Base-by-base conservation (phyloP, 2,329 filamentous ascomycete species). In the Lecanicillium sp. region DNA sequence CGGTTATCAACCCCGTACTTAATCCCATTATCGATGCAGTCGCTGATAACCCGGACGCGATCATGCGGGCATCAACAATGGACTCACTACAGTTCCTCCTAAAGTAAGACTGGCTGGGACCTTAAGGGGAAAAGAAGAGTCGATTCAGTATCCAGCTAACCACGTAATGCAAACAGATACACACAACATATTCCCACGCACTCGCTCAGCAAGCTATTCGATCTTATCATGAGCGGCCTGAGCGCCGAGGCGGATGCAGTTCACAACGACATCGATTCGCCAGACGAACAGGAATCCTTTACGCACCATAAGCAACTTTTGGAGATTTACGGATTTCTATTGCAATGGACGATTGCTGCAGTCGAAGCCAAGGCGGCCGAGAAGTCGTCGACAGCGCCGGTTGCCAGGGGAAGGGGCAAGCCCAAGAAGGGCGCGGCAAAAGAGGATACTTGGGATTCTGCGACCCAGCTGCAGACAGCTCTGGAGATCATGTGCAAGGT, bases 401-500 rank as follows among this genome's bases (percentile, higher is more conserved):
- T 73, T n/a, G 74, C 78, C 7, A 73, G 85, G 52, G 81, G 80
- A 31, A 73, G 86, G 53, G 84, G 82, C 40, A 85, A 84, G 53
- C 76, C 80, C 39, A 89, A 82, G 44, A 95, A 90, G 62, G 65
- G 77, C n/a, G 78, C 83, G 43, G 60, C 74, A n/a, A 89, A 85
- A 55, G 85, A 94, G 46, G 80, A 78, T 36, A 74, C 64, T 39
- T 96, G 90, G 89, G 92, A 98, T 62, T 90, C 89, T 43, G 83
- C 86, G 3, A 67, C 78, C 3, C 92, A 98, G 59, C 70, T 98
- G 18, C 87, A 95, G 59, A 79, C 78, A 9, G 88, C 90, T 2
- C 75, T 98, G 45, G 89, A 95, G 52, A 80, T 82, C 20, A 96
- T 98, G 87, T 90, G 86, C 67, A 95, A 94, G 59, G 88, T 95